These are phyloP conservation scores for Rubus parviflorus DNA, from an alignment of 306 rosid species.

Conservation along the genomic window DNA sequence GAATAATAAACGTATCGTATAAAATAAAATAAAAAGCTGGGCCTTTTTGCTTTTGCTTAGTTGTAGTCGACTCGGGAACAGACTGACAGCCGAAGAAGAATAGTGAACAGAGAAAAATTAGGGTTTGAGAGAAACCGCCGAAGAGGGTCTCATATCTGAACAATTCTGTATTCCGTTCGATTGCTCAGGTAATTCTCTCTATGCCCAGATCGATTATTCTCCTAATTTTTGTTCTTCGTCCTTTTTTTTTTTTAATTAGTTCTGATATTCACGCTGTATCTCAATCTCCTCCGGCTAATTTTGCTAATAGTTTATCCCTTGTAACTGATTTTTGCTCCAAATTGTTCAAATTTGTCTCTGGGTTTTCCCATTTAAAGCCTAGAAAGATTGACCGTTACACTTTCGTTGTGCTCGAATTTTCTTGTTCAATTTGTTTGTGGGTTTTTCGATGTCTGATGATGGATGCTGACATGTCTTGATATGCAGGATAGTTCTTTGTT, in stretches of 20 bases:
- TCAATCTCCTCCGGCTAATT: neutral
- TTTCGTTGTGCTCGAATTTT: neutral
- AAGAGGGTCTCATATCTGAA: neutral
- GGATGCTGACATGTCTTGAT: neutral
- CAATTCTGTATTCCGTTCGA: neutral
- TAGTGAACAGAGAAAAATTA: neutral
- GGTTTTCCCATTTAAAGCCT: neutral
- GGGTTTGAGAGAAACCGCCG: slow-evolving; percentile 15
- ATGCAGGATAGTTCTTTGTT: slow-evolving; percentile 15
- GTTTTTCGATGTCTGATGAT: neutral
- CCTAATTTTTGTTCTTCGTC: neutral
- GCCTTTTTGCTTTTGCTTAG: neutral
- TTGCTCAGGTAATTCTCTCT: neutral
- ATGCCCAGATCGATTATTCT: slow-evolving; percentile 4
- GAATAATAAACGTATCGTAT: too few species aligned
- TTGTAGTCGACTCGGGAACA: neutral
- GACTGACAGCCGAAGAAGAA: slow-evolving; percentile 4
- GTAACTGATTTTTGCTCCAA: neutral
- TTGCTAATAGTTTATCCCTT: neutral
- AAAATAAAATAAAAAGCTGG: neutral
- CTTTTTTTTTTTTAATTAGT: neutral
- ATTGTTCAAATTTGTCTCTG: neutral
- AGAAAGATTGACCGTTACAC: neutral
- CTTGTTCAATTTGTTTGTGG: neutral
- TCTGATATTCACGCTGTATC: neutral